These are phyloP conservation scores for Aspergillus hortae DNA, from an alignment of 2,329 filamentous ascomycete species.

Conservation along the genomic window DNA sequence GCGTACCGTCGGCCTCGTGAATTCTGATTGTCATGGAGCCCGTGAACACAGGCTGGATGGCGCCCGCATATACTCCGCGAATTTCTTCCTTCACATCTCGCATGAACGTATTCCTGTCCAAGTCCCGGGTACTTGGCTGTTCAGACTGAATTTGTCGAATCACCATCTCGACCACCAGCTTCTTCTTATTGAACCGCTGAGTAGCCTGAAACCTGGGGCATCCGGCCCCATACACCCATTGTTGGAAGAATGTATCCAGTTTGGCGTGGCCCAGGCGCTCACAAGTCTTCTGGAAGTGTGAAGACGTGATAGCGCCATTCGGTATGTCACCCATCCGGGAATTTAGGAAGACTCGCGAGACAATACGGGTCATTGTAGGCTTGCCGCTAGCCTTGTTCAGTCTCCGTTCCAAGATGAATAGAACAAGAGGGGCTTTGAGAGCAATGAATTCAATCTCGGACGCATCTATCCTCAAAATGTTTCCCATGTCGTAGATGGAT, in stretches of 20 bases:
- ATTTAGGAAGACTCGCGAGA: constrained; percentile 80
- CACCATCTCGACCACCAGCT: constrained; percentile 86
- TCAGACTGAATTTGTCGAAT: constrained; percentile 71
- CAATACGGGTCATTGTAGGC: constrained; percentile 76
- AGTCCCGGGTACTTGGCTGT: constrained; percentile 53
- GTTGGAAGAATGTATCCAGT: constrained; percentile 85
- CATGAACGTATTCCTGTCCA: constrained; percentile 74
- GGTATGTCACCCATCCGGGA: constrained; percentile 76
- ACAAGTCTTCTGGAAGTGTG: constrained; percentile 75
- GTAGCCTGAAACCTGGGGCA: constrained; percentile 84
- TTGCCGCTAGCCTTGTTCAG: constrained; percentile 85
- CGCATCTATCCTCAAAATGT: constrained; percentile 71
- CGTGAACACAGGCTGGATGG: constrained; percentile 77
- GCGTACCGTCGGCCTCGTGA: constrained; percentile 95
- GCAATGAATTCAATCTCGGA: constrained; percentile 89
- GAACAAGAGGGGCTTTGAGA: constrained; percentile 82
- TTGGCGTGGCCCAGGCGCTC: constrained; percentile 86
- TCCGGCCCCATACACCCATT: constrained; percentile 86
- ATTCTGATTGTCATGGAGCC: constrained; percentile 97
- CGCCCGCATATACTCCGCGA: constrained; percentile 64
- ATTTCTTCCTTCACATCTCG: constrained; percentile 78
- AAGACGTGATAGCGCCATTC: constrained; percentile 67
- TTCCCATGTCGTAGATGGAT: constrained; percentile 75
- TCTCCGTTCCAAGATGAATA: constrained; percentile 90
- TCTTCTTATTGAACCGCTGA: constrained; percentile 96